Base-by-base conservation (phyloP, 768 basidiomycete species). In the Coprinopsis strossmayeri region DNA sequence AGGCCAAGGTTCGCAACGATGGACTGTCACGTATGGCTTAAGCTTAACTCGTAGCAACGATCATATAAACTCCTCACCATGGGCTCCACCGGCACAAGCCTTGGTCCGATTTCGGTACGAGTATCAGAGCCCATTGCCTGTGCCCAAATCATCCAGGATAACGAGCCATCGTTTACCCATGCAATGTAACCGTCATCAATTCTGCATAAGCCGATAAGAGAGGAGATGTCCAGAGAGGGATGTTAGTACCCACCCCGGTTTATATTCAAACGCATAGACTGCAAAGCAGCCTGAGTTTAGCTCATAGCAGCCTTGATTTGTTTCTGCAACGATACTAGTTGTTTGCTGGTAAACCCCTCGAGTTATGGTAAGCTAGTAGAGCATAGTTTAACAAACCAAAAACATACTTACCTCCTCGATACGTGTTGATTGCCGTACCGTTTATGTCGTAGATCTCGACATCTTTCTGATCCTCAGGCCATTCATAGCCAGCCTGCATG, bases 261-360 rank as follows among this genome's bases (percentile, higher is more conserved):
- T 61, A 56, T 80, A 82, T 56, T 81, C 76, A 56, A 66, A 71
- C 53, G 71, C 68, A 68, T 71, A 62, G 55, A 74, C 12, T 37
- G 61, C 10, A 59, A 64, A 59, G 69, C 64, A 60, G 13, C 58
- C 59, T 2, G 35, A 50, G 0, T 47, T 52, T 20, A 54, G 51
- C 64, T 79, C 78, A 60, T 91, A 91, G 61, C 86, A 87, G 27
- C 66, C 53, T 57, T 77, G 78, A 57, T 90, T 71, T 3, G 84
- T 84, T 1, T 64, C 53, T 0, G 79, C 73, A 9, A 90, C 67
- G 9, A 76, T 81, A 17, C 85, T 88, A 2, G 84, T 81, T 17
- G 85, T 82, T 62, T 90, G 84, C 58, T 91, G 89, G 55, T 75
- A 77, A 5, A 70, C 74, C 26, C 62, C 59, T 60, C n/a, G n/a